Evolutionary conservation across 2,329 filamentous ascomycete genomes (phyloP), one percentile per base, ranked within the genome.

Genomic region (Gaeumannomyces tritici): DNA sequence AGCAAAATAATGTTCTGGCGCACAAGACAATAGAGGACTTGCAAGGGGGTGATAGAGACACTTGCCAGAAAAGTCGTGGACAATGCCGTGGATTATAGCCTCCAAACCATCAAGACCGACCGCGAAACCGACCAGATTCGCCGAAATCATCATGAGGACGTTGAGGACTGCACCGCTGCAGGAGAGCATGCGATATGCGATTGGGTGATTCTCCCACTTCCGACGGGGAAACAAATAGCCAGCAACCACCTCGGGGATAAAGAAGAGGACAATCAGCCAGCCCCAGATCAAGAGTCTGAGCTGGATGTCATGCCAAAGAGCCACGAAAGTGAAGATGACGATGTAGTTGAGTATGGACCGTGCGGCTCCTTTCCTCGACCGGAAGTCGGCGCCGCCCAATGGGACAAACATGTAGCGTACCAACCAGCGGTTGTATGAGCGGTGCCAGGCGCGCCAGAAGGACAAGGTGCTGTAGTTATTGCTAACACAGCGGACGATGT

Each of bases 371-470:
- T 74, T 66, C 69, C 77, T 74, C 62, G 68, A 74, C 35, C 74
- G 73, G 71, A 83, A 82, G 33, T 77, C 79, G 2, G 81, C 78
- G 8, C 95, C 93, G 51, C 95, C 95, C 0, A 99, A 82, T 0
- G 95, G 95, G 4, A 98, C 82, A 74, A 96, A 99, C 66, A 99
- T 86, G 76, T 99, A 99, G 28, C 95, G 87, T 60, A 98, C 83
- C 63, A 95, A 83, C 92, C 93, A 99, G 67, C 92, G 89, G 77
- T 98, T 98, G 80, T 91, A 98, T 66, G 87, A 91, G 61, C 93
- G 88, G 76, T 99, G 95, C 96, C 96, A 99, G 35, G 87, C 88
- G 65, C 95, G 90, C 95, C 95, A 99, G 77, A 99, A 99, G 26
- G 88, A 87, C 55, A 93, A 82, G 0, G 91, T 89, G 66, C 89